Percentiles rank a stretch among this genome's conserved stretches.
These are phyloP conservation scores for Euclidium syriacum DNA, from an alignment of 345 rosid genomes.

Conservation along the genomic window DNA sequence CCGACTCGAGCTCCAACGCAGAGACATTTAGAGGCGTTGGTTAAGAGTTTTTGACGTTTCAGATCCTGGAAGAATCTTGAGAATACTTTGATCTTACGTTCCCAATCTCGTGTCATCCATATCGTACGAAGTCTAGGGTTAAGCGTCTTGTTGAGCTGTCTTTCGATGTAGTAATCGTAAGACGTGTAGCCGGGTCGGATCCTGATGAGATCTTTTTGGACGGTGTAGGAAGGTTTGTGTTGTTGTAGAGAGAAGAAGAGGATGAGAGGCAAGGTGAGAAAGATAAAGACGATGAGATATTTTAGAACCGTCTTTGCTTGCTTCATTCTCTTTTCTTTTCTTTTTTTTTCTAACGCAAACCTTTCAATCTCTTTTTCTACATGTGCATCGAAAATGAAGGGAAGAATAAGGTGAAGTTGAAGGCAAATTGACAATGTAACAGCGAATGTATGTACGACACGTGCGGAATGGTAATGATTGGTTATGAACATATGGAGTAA, in stretches of 20 bases:
- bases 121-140: constrained; percentile 64
- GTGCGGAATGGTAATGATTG: not conserved
- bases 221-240: constrained; percentile 4
- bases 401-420: not conserved
- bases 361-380: not conserved
- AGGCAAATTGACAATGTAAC: not conserved
- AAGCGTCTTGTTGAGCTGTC: constrained; percentile 86
- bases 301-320: constrained; percentile 21
- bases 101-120: constrained; percentile 91
- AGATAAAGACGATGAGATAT: constrained; percentile 34
- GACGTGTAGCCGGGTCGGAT: constrained; percentile 75
- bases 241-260: constrained; percentile 34
- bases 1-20: constrained; percentile 83
- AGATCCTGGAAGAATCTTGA: constrained; percentile 47
- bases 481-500: not conserved
- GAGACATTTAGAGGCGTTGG: constrained; percentile 51
- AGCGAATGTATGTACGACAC: not conserved
- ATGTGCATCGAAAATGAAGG: not conserved
- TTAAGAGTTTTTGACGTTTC: constrained; percentile 37
- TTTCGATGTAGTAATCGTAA: constrained; percentile 75
- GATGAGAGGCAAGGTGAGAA: constrained; percentile 35
- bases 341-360: not conserved
- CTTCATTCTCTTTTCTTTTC: constrained; percentile 12
- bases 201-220: constrained; percentile 29
- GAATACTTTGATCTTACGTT: constrained; percentile 69